These are phyloP conservation scores for Anastatica hierochuntica DNA, from an alignment of 345 rosid genomes.

Conservation along the genomic window DNA sequence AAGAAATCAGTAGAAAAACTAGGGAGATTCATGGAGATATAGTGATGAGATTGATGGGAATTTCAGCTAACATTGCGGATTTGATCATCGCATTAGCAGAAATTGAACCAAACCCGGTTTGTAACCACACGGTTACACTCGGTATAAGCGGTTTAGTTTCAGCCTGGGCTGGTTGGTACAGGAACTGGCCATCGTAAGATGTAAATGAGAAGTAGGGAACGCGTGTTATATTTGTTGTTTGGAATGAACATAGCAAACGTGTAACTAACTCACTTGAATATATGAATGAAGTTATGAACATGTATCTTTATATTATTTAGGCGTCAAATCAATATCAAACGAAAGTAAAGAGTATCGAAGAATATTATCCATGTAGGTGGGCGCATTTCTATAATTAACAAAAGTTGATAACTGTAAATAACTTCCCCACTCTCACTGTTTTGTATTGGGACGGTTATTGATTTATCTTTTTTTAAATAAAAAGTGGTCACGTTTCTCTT, in stretches of 20 bases:
- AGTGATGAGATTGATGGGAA: slow-evolving; percentile 76
- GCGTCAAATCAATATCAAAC: not conserved
- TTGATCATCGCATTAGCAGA: slow-evolving; percentile 75
- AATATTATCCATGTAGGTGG: not conserved
- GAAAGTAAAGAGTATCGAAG: not conserved
- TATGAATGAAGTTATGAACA: not conserved
- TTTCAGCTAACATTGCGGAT: slow-evolving; percentile 86
- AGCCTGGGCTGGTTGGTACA: slow-evolving; percentile 98
- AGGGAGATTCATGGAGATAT: slow-evolving; percentile 50
- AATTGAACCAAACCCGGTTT: slow-evolving; percentile 79
- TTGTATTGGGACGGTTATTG: slow-evolving; percentile 14
- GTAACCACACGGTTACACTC: slow-evolving; percentile 60
- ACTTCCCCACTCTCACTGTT: slow-evolving; percentile 19
- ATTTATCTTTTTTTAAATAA: too few relatives aligned
- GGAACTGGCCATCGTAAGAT: slow-evolving; percentile 77
- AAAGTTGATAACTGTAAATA: slow-evolving; percentile 14
- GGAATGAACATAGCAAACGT: not conserved
- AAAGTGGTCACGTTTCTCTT: slow-evolving; percentile 10
- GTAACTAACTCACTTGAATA: slow-evolving; percentile 14
- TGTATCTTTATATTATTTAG: not conserved
- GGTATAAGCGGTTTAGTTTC: slow-evolving; percentile 91
- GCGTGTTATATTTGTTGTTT: not conserved
- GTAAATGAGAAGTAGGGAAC: not conserved
- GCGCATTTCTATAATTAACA: not conserved
- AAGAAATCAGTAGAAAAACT: slow-evolving; percentile 11